Base-by-base conservation (phyloP, 2,329 filamentous ascomycete genomes). In the Phyllosticta paracitricarpa region DNA sequence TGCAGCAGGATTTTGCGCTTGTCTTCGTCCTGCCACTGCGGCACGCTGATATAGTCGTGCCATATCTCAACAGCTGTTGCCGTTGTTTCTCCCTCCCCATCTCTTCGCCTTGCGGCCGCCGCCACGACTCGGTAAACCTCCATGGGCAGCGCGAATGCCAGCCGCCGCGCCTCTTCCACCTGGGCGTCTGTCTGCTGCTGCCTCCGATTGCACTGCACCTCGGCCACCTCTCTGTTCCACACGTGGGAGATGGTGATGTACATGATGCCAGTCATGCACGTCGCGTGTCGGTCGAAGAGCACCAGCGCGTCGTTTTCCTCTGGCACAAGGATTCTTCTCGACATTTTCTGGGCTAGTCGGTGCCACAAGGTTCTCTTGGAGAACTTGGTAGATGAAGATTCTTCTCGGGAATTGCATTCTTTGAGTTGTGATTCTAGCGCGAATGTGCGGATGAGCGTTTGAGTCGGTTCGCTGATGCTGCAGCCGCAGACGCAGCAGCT, bases 31-130 rank as follows among this genome's bases (percentile, higher is more conserved):
- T 40, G 35, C 61, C 62, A 62, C 48, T 64, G 65, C 14, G 66
- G 64, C 7, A 67, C 66, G 25, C 64, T 66, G 9, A 65, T 61
- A 48, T 67, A 66, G 58, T 67, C 64, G 53, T 66, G 65, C 66
- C 66, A 67, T 4, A 64, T 35, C 33, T 67, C 57, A 5, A 28
- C 22, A 5, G 26, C 3, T 14, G 10, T 57, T 22, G 14, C 9
- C 9, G 0, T 4, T 30, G 28, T 30, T 9, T 40, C 2, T 33
- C 30, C 30, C 6, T 33, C 30, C 0, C 30, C 30, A 4, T 10
- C 2, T 12, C n/a, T 14, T 35, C n/a, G n/a, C 30, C 30, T 33
- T 22, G 19, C 30, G 2, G 40, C 55, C 7, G 10, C 55, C 2
- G 33, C 22, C 2, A 57, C 4, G 1, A 19, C 56, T 3, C 48